Evolutionary conservation across 352 stramenopile genomes (phyloP).

Genomic region (Phytophthora tentaculata): DNA sequence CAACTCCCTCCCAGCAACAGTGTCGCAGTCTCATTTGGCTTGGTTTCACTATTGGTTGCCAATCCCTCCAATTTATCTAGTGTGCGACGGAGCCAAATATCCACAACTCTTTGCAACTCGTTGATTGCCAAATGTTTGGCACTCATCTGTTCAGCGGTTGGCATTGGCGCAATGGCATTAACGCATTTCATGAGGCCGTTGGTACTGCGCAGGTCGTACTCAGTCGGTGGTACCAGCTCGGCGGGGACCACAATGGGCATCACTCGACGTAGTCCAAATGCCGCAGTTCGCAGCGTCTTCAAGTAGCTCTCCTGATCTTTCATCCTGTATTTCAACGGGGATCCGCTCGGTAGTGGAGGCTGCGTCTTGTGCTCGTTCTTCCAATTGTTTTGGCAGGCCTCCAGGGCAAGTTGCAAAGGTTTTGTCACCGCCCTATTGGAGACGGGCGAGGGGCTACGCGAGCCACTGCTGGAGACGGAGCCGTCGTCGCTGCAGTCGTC

Average conservation of each 20-base stretch:
- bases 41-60: slow-evolving; percentile 3
- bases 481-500: slow-evolving; percentile 53
- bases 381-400: slow-evolving; percentile 12
- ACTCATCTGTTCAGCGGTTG: slow-evolving; percentile 62
- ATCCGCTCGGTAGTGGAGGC: slow-evolving; percentile 18
- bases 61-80: slow-evolving; percentile 43
- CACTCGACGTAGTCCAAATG: slow-evolving; percentile 40
- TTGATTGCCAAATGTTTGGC: slow-evolving; percentile 82
- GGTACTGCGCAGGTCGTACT: slow-evolving; percentile 84
- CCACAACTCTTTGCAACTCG: slow-evolving; percentile 72
- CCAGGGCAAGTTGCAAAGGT: slow-evolving; percentile 26
- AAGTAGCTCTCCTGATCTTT: slow-evolving; percentile 18
- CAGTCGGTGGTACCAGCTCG: slow-evolving; percentile 59
- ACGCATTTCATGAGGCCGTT: slow-evolving; percentile 85
- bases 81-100: slow-evolving; percentile 67
- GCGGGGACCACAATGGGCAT: slow-evolving; percentile 62
- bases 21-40: slow-evolving; percentile 51
- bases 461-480: slow-evolving; percentile 28
- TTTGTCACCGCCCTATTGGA: slow-evolving; percentile 15
- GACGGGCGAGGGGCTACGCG: slow-evolving; percentile 16
- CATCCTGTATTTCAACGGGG: slow-evolving; percentile 12
- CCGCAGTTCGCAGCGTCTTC: slow-evolving; percentile 10
- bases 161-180: slow-evolving; percentile 66
- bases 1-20: slow-evolving; percentile 81
- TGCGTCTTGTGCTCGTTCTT: slow-evolving; percentile 22